Evolutionary conservation across 108 stramenopile species (phyloP).

Genomic region (Cyclostephanos tholiformis): DNA sequence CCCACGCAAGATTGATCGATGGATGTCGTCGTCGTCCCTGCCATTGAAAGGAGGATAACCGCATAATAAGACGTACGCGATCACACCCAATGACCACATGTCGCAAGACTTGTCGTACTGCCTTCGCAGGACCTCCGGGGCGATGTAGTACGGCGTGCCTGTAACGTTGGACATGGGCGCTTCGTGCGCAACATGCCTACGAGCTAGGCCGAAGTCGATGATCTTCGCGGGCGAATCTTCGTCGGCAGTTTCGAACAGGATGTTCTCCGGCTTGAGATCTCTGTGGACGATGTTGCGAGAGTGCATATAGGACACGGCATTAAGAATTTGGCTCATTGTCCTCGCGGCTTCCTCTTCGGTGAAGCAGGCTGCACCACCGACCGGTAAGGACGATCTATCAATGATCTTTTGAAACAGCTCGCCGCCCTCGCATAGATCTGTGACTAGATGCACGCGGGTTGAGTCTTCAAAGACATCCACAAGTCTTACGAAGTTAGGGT

Average conservation of each 20-base stretch:
- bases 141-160: conserved; percentile 68
- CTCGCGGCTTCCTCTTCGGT: conserved; percentile 60
- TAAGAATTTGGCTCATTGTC: conserved; percentile 58
- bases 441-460: conserved; percentile 84
- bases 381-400: conserved; percentile 50
- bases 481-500: conserved; percentile 70
- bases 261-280: conserved; percentile 83
- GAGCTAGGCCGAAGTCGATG: conserved; percentile 77
- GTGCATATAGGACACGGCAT: conserved; percentile 78
- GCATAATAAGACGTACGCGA: conserved; percentile 77
- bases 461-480: conserved; percentile 91
- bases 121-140: conserved; percentile 59
- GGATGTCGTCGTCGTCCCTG: conserved; percentile 25
- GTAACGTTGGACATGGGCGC: conserved; percentile 45
- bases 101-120: conserved; percentile 60
- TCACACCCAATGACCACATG: conserved; percentile 78
- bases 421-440: conserved; percentile 87
- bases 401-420: conserved; percentile 95
- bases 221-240: conserved; percentile 59
- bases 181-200: conserved; percentile 9
- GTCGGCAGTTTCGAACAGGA: conserved; percentile 37
- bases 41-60: conserved; percentile 85
- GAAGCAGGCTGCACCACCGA: conserved; percentile 29
- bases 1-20: conserved; percentile 58
- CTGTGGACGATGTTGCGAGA: conserved; percentile 53